Base-by-base conservation (phyloP, 805 yeast species). In the Candida palmyrensis region DNA sequence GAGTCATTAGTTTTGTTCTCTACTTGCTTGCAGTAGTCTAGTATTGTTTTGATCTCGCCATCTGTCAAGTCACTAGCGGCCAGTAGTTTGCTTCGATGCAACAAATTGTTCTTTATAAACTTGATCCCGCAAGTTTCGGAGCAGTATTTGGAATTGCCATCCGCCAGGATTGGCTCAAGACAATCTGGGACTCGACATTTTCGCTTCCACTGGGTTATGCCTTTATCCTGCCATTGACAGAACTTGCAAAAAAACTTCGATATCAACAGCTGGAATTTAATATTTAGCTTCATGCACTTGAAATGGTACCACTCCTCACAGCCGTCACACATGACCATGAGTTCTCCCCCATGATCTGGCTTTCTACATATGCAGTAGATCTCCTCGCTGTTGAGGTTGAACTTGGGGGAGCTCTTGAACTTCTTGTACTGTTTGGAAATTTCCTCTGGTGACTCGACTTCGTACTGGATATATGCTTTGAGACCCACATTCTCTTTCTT, bases 291-390 rank as follows among this genome's bases (percentile, higher is more conserved):
- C 70, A 88, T 74, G 52, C 97, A 89, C 29, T 60, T 62, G 55
- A 88, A 85, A 57, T 89, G 97, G 51, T 71, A 89, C 97, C 97
- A 89, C 38, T 86, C 96, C 48, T 87, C 96, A 57, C 97, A 89
- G 5, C 86, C 89, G 52, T 88, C 96, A 53, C 97, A 88, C 0
- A 83, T 86, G n/a, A 89, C 82, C 97, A 89, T 89, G 51, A 88
- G 60, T 37, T 76, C 79, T 2, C 68, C 70, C 2, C 89, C 92
- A 38, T 71, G 68, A 47, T 89, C 96, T 0, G 87, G 82, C 39
- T 71, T 72, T 24, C 92, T 68, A 53, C 97, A 88, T 0, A 79
- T 58, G 52, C 97, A 88, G 47, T 68, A 87, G 5, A 83, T 59
- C 44, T 80, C 85, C 42, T 79, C 83, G 15, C 79, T 66, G 43